Base-by-base conservation (phyloP, 148 eudicot genomes). In the Rhododendron kiyosumense region DNA sequence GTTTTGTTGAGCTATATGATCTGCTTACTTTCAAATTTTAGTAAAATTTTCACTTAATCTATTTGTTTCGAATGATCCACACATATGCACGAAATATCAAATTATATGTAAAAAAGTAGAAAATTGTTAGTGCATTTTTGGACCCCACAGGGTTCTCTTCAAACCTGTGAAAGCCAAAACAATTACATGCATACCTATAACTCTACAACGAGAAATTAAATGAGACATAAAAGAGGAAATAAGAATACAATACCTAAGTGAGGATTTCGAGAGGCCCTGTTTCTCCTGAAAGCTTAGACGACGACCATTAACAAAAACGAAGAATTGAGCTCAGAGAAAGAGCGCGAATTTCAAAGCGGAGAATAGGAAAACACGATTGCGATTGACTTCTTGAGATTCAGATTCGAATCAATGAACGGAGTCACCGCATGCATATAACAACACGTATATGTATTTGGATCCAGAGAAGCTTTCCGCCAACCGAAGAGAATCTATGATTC, bases 231-330 rank as follows among this genome's bases (percentile, higher is more conserved):
- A 14, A 30, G 38, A 32, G 9, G 9, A 22, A 59, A 59, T 6
- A 59, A 69, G 30, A 73, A 15, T 32, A 65, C 63, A n/a, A 49
- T 63, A 86, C 85, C 86, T 3, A 63, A 24, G 45, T 77, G 5
- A 32, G 18, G 54, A 81, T 38, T 57, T 59, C 11, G 34, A 65
- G 63, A 32, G 20, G 41, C 43, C 34, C 13, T 26, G 17, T 78
- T 28, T 65, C 76, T 61, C 69, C 63, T n/a, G 84, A 78, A 3
- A 45, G 54, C 80, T 89, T 87, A 84, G 61, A 54, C 61, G 89
- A 89, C 77, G 88, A 85, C 26, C 87, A 85, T 84, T 86, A 87
- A 87, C 85, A 46, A 86, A 89, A 81, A 85, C 34, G 26, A 59
- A 14, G 32, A 84, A 49, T 61, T 10, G 46, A 73, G 63, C 36